Conservation (phyloP, 768 basidiomycete genomes). For the Trametes coccinea region DNA sequence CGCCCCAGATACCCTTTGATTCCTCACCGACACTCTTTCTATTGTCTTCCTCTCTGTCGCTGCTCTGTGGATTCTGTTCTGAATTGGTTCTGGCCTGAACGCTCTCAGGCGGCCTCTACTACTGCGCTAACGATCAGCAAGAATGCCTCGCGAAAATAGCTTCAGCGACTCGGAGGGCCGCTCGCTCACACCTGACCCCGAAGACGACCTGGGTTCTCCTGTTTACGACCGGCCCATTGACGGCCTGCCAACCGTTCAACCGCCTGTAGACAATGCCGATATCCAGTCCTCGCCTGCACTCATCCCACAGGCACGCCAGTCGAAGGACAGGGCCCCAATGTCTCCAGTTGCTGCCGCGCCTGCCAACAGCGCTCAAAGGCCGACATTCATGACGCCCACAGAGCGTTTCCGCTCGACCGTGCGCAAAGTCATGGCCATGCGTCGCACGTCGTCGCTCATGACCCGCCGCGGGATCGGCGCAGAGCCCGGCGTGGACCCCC, state of each 20-base stretch:
- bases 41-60: background rate
- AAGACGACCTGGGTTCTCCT: slow-evolving; percentile 39
- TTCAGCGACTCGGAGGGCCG: slow-evolving; percentile 65
- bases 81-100: too few species aligned
- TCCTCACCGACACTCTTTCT: background rate
- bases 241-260: background rate
- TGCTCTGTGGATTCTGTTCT: too few species aligned
- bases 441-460: slow-evolving; percentile 47
- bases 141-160: slow-evolving; percentile 68
- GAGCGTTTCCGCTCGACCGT: slow-evolving; percentile 57
- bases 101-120: too few species aligned
- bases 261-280: background rate
- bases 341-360: background rate
- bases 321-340: background rate
- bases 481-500: slow-evolving; percentile 72
- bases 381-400: slow-evolving; percentile 36
- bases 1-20: background rate
- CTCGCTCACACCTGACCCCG: slow-evolving; percentile 65
- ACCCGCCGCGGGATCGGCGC: slow-evolving; percentile 50
- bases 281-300: slow-evolving; percentile 16
- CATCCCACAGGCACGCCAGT: background rate
- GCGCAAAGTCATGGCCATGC: slow-evolving; percentile 64
- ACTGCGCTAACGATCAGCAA: too few species aligned
- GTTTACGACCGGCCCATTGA: slow-evolving; percentile 8
- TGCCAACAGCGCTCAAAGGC: slow-evolving; percentile 11